Evolutionary conservation across 768 basidiomycete species (phyloP), one percentile per base, ranked within the genome.

Genomic region (Xerocomellus chrysenteron): DNA sequence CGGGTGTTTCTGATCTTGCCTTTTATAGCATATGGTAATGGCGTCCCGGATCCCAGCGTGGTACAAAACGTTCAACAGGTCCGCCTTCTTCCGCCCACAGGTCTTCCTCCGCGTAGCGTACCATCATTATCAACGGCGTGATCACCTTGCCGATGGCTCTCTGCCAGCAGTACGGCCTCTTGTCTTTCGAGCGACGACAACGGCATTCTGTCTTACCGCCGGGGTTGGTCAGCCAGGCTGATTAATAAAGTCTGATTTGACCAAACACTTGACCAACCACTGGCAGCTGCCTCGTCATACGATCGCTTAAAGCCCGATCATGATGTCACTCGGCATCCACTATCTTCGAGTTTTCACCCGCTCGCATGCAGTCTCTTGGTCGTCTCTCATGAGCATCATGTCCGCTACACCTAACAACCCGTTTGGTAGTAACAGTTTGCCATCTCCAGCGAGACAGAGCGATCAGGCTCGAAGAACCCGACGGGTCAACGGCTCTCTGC

Each of bases 91-190:
- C 72, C 11, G 39, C 39, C 39, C 26, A 26, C 26, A 26, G 26
- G 26, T 13, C 45, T 41, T 52, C 16, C 17, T 48, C 41, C 16
- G 8, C 13, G 9, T 1, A n/a, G 12, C 7, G 2, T 19, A 10
- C 21, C 42, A 86, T 88, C 67, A 82, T 88, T 56, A 81, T 87
- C 42, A 85, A 87, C 63, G 86, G 85, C 4, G 71, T 86, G n/a
- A 87, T 88, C 48, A 87, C 87, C 5, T 68, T 87, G 16, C 87
- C 87, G 1, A 85, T 90, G 57, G 21, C 21, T 21, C 63, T 87
- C 9, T 26, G 39, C 21, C 21, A 21, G 21, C 21, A 2, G 17
- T 88, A 87, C 66, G 87, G 87, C 1, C 89, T 86, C 21, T 21
- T 26, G 26, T 26, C 26, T 26, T 85, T 9, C 88, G 88, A 1